Evolutionary conservation across 2,329 filamentous ascomycete species (phyloP), one percentile per base, ranked within the genome.

Genomic region (Colletotrichum sp.): DNA sequence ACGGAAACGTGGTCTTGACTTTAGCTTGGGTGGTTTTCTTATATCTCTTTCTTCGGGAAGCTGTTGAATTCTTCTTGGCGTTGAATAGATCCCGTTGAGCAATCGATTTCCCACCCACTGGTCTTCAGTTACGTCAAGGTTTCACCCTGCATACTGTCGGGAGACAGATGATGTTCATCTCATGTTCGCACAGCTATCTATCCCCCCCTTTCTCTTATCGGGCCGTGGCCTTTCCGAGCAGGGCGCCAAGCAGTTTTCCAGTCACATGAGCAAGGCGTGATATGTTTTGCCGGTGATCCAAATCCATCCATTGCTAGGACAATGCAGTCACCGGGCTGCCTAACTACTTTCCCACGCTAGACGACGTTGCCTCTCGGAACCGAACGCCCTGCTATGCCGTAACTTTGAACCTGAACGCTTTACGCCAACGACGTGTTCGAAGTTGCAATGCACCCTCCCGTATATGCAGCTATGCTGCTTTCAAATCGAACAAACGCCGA

Each of bases 321-420:
- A 27, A 33, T 24, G 24, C 21, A 47, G 24, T 29, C 16, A 21
- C 18, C 34, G 21, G 15, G 47, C 58, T 36, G 47, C 43, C 62
- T 36, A 47, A n/a, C 18, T 38, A 57, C 36, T 47, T 33, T 13
- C 57, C 57, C 7, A 51, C 51, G n/a, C 38, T 9, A 51, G 47
- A 63, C 38, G 27, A 55, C 24, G 51, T 43, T 27, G 31, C 29
- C 34, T 57, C 36, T 21, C 21, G 54, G 24, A 65, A 73, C 58
- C 72, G 18, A 66, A 74, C 72, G 70, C 72, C 72, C 38, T 74
- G 69, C 64, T 65, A 74, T 74, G 72, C 69, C 24, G 65, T 74
- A 27, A 64, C 36, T 9, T 9, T 66, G 47, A 13, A 61, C 24
- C 21, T 33, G 54, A 68, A 58, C 33, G 67, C 62, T 62, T 31